Evolutionary conservation across 768 basidiomycete genomes (phyloP).

Genomic region (Tricholoma bakamatsutake): DNA sequence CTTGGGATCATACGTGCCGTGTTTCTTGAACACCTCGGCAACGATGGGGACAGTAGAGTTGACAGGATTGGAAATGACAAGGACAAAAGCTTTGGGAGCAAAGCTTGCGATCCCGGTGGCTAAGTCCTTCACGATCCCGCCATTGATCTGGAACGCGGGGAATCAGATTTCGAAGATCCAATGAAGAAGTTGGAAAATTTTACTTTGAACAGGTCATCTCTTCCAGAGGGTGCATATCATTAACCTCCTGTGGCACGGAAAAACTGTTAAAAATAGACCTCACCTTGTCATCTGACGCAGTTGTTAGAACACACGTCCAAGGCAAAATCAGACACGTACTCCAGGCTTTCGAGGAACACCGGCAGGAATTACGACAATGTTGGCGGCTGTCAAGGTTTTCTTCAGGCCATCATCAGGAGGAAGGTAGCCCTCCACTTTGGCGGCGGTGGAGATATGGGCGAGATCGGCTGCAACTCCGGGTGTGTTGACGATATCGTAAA

Average conservation of each 20-base stretch:
- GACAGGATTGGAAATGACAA: constrained; percentile 98
- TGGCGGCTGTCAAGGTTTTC: constrained; percentile 78
- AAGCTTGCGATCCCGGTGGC: constrained; percentile 82
- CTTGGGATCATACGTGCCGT: constrained; percentile 87
- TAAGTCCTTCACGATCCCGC: constrained; percentile 91
- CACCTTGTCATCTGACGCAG: constrained; percentile 49
- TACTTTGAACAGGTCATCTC: constrained; percentile 96
- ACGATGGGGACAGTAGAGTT: constrained; percentile 99
- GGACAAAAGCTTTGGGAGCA: constrained; percentile 86
- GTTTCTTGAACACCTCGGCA: constrained; percentile 91
- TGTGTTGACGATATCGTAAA: constrained; percentile 97
- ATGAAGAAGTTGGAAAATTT: constrained; percentile 9
- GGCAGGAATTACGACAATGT: constrained; percentile 92
- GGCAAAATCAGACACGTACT: constrained; percentile 38
- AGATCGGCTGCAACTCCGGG: constrained; percentile 95
- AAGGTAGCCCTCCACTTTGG: constrained; percentile 79
- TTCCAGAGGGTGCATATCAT: constrained; percentile 23
- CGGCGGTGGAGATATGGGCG: constrained; percentile 86
- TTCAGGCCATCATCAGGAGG: constrained; percentile 76
- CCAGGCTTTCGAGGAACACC: constrained; percentile 95
- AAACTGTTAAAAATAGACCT: constrained; percentile 6
- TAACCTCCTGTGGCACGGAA: constrained; percentile 8
- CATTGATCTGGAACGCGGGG: constrained; percentile 70
- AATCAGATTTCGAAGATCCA: neutral
- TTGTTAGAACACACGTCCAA: constrained; percentile 2